Conservation (phyloP, 2,329 filamentous ascomycete genomes). For the Arachnopeziza araneosa region DNA sequence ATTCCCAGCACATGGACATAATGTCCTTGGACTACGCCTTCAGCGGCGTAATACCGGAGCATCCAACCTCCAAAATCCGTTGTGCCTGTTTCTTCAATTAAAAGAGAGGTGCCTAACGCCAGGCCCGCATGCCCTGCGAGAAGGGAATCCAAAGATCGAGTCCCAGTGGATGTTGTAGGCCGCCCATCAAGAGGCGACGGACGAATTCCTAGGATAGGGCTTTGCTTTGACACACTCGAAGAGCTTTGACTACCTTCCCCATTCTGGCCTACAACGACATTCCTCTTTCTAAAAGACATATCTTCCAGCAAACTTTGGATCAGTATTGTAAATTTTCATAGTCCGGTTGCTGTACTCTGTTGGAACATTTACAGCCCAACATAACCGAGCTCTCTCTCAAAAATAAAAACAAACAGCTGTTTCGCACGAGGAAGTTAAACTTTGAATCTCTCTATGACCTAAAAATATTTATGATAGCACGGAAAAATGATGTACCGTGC, state of each 20-base stretch:
- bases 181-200: slow-evolving; percentile 87
- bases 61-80: slow-evolving; percentile 88
- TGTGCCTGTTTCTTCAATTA: slow-evolving; percentile 84
- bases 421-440: no score
- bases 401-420: no score
- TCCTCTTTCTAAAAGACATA: slow-evolving; percentile 67
- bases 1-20: slow-evolving; percentile 79
- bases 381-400: no score
- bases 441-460: no score
- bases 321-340: background rate
- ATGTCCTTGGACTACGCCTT: slow-evolving; percentile 89
- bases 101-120: slow-evolving; percentile 70
- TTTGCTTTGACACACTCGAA: slow-evolving; percentile 17
- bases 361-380: no score
- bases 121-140: slow-evolving; percentile 84
- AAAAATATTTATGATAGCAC: background rate
- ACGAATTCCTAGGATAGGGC: slow-evolving; percentile 52
- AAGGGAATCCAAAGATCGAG: slow-evolving; percentile 75
- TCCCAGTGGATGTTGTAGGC: slow-evolving; percentile 85
- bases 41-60: slow-evolving; percentile 83
- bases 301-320: background rate
- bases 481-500: background rate
- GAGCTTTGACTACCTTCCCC: background rate
- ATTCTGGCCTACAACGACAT: slow-evolving; percentile 45
- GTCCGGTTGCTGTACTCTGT: no score